Evolutionary conservation across 371 early-diverging fungal species (phyloP), one percentile per base, ranked within the genome.

Genomic region (Nosema muscidifuracis): DNA sequence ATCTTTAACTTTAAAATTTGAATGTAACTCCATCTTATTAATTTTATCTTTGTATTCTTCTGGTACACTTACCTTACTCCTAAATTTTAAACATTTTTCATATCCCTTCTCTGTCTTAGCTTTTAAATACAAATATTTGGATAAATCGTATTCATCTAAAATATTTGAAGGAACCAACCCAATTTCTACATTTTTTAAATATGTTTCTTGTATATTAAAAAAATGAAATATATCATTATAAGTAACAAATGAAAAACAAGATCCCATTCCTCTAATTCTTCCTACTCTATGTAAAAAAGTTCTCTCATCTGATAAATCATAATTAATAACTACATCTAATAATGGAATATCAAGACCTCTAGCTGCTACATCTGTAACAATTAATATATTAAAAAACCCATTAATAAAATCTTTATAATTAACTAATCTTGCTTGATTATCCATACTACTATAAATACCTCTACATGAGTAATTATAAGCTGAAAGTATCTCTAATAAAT

Each of bases 301-400:
- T 81, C 94, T 96, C 79, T 90, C 88, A 47, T 89, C 87, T 36
- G 89, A 87, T 80, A 96, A 93, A 71, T 96, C 94, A 79, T 92
- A 95, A 83, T 95, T 94, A 84, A 97, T 88, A 38, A 96, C 93
- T 71, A 92, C 89, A 77, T 93, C 92, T 31, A 97, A 83, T 20
- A 91, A 87, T 18, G 95, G 95, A 63, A 97, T 92, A 87, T 97
- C 97, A 61, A 97, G 89, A 87, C 98, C 97, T 84, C 98, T 90
- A 28, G 95, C 95, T 24, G 96, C 98, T 1, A 97, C 92, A 81
- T 97, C 98, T 9, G 98, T 97, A 10, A 95, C 96, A 7, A 97
- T 87, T 65, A 98, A 76, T 2, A 94, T 88, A 87, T 38, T 87
- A 87, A 58, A 84, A n/a, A 53, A 82, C 30, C 92, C 90, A 63